Evolutionary conservation across 768 basidiomycete species (phyloP), one percentile per base, ranked within the genome.

Genomic region (Dioszegia hungarica): DNA sequence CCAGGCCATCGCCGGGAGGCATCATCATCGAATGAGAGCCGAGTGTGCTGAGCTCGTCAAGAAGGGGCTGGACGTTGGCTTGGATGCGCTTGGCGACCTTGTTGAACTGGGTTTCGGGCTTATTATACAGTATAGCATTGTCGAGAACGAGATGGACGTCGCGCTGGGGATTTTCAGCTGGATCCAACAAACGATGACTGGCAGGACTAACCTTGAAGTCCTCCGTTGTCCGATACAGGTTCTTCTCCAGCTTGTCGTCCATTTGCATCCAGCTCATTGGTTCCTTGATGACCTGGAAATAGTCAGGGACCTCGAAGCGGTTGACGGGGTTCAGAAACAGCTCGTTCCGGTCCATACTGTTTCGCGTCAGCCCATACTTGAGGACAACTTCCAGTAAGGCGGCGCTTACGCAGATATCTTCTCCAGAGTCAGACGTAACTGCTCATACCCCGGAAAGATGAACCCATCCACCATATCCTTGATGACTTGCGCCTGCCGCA

Each of bases 191-290:
- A 17, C 17, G 6, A 5, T 10, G 9, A 5, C 25, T 29, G 43
- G 44, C 34, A 9, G 24, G 17, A 59, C 67, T 40, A 41, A 75
- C 84, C 43, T 84, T 77, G 68, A 97, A 94, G 15, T 80, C 78
- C 45, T 84, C 84, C 39, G 91, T 75, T 24, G 81, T 80, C 11
- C 79, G 72, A 75, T 97, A 98, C 64, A 85, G 82, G 71, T 86
- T 87, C n/a, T 80, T 82, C 33, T 89, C 86, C 17, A 98, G 81
- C 77, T 90, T 97, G 67, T 86, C 81, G 60, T 86, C 83, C 81
- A 98, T 94, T 6, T 86, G 89, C 54, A 79, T 75, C 75, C 95
- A 85, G 76, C 94, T 90, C 92, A 98, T 97, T 3, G 95, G 95
- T 56, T 85, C 79, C 64, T 86, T 86, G 75, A 98, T 84, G 46